These are phyloP conservation scores for Patellifolia procumbens DNA, from an alignment of 179 eudicot species.

Conservation along the genomic window DNA sequence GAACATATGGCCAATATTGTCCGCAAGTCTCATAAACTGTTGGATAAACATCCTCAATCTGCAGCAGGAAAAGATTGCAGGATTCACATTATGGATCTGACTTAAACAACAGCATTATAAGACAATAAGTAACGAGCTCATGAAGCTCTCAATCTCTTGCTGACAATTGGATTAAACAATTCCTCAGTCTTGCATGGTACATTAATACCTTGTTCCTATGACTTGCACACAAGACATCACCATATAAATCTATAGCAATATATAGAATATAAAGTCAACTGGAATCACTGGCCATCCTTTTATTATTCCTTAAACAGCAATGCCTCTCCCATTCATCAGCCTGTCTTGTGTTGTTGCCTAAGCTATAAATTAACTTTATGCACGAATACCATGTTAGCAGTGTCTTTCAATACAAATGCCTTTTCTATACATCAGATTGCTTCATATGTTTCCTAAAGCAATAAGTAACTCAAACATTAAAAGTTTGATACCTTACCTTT, in stretches of 20 bases:
- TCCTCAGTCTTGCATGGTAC: no score
- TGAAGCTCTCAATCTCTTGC: not conserved
- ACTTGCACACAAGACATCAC: no score
- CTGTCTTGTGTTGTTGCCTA: not conserved
- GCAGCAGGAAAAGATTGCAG: constrained; percentile 35
- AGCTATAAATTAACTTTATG: not conserved
- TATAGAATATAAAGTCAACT: no score
- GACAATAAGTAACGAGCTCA: no score
- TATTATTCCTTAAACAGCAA: not conserved
- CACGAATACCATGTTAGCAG: not conserved
- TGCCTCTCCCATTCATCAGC: not conserved
- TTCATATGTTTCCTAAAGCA: not conserved
- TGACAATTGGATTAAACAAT: no score
- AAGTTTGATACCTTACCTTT: no score
- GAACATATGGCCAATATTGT: constrained; percentile 86
- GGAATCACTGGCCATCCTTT: not conserved
- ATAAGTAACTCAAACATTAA: no score
- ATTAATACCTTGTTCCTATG: no score
- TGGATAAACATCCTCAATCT: constrained; percentile 88
- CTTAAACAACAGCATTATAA: no score
- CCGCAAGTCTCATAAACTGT: constrained; percentile 85
- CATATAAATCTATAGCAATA: no score
- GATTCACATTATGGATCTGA: not conserved
- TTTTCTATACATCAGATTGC: not conserved
- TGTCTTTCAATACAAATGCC: not conserved